Base-by-base conservation (phyloP, 352 stramenopile species). In the Bremia lactucae region DNA sequence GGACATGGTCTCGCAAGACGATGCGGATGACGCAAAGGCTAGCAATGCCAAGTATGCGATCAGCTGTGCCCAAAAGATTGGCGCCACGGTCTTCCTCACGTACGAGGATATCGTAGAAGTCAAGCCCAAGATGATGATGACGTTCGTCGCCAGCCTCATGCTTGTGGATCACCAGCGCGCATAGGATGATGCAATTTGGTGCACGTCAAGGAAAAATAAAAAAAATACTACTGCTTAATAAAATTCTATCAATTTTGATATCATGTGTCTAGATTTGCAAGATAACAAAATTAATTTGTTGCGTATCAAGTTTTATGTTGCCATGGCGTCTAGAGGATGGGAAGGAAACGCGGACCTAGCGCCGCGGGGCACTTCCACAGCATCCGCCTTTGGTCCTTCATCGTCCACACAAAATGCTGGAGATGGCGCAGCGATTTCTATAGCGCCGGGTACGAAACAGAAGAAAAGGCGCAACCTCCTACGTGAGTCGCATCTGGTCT, bases 31-130 rank as follows among this genome's bases (percentile, higher is more conserved):
- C 3, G 83, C 94, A 19, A 93, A 94, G 65, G 62, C 64, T 26
- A 81, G 72, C 56, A 97, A 97, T 60, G 83, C 83, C 24, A 95
- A 95, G 52, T 97, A 97, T 56, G 75, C 77, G 8, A 96, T 97
- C 65, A 94, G 71, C 54, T 91, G 88, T 44, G 87, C 87, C 24
- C 79, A 93, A 41, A 96, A 96, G 68, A 93, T 97, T 34, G 87
- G 87, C 14, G 88, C 87, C 7, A 69, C 69, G 11, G 83, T 96
- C n/a, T 97, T 97, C 54, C 52, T 96, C 7, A 94, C 84, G 28
- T 93, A 86, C 49, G 88, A 97, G 55, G 88, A 97, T 52, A 96
- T 97, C 49, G 79, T 96, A 23, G 84, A 96, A 59, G 86, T 95
- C 45, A 94, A 94, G 66, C 75, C 74, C 25, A 95, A 95, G 72